These are phyloP conservation scores for Coffea canephora DNA, from an alignment of 257 asterid species.

Conservation along the genomic window DNA sequence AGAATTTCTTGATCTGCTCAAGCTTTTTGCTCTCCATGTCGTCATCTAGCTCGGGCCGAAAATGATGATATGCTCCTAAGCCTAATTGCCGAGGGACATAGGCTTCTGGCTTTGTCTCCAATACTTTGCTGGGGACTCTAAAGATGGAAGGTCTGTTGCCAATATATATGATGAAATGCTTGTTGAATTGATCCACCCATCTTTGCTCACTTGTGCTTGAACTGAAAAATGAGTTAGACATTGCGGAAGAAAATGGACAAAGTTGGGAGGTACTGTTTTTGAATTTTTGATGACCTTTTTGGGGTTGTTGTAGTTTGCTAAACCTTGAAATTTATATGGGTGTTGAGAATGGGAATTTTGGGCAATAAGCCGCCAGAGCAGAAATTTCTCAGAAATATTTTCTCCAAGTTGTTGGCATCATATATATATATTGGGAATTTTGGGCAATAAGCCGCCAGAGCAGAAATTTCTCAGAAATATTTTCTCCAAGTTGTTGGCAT, in stretches of 20 bases:
- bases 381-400: neutral
- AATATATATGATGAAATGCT: neutral
- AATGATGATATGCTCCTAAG: conserved; percentile 45
- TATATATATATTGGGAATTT: neutral
- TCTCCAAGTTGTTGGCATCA: neutral
- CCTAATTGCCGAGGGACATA: conserved; percentile 34
- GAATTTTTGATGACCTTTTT: neutral
- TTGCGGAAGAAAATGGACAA: neutral
- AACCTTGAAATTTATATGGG: neutral
- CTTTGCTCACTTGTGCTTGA: conserved; percentile 5
- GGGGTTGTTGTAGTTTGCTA: neutral
- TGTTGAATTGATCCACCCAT: neutral
- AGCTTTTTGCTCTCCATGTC: conserved; percentile 26
- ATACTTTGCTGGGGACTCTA: conserved; percentile 20
- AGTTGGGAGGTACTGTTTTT: neutral
- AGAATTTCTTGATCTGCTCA: conserved; percentile 18
- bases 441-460: neutral
- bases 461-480: neutral
- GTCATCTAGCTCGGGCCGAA: conserved; percentile 32
- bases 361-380: neutral
- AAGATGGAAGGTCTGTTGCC: conserved; percentile 14
- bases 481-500: neutral
- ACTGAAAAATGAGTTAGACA: neutral
- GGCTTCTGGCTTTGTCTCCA: conserved; percentile 30
- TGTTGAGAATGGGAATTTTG: neutral